Evolutionary conservation across 2,329 filamentous ascomycete species (phyloP), one percentile per base, ranked within the genome.

Genomic region (Neofusicoccum parvum): DNA sequence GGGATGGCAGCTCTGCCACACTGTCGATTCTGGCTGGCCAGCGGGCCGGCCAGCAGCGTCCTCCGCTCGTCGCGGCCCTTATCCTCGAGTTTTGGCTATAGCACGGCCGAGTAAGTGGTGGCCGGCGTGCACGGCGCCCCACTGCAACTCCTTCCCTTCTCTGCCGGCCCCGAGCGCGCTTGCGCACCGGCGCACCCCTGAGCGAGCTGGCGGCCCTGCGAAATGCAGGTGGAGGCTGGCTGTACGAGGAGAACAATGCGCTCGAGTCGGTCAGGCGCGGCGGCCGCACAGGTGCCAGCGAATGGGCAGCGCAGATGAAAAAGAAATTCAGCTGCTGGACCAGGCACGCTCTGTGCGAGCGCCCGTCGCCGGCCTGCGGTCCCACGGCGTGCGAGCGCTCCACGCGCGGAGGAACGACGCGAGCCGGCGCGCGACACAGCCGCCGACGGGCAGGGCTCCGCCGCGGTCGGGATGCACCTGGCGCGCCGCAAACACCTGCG

Each of bases 171-270:
- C 43, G 56, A 27, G 11, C 43, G 56, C 27, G 27, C 27, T 32
- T 32, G 27, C 27, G 27, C 27, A 32, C 27, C 27, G 27, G 27
- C 27, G 27, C 27, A 23, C 56, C 56, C 56, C 56, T 60, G 56
- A 60, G 41, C 5, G 6, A 37, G 53, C 51, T 15, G 54, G 39
- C 54, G 54, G 54, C 39, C 41, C 39, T 45, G 54, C 41, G 54
- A 43, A 15, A 20, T 36, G 54, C 14, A 15, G 9, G 23, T 17
- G 54, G n/a, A 12, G 12, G 53, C 5, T 11, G 27, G 5, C 27
- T 45, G 53, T 58, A 39, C 53, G 37, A 58, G 53, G 53, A 23
- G 41, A 48, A 60, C 56, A 46, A 60, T 60, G 56, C 56, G 56
- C 56, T 20, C 41, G 41, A 48, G 45, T 53, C 56, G 43, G 56